Evolutionary conservation across 345 rosid species (phyloP), one percentile per base, ranked within the genome.

Genomic region (Trapa incisa): DNA sequence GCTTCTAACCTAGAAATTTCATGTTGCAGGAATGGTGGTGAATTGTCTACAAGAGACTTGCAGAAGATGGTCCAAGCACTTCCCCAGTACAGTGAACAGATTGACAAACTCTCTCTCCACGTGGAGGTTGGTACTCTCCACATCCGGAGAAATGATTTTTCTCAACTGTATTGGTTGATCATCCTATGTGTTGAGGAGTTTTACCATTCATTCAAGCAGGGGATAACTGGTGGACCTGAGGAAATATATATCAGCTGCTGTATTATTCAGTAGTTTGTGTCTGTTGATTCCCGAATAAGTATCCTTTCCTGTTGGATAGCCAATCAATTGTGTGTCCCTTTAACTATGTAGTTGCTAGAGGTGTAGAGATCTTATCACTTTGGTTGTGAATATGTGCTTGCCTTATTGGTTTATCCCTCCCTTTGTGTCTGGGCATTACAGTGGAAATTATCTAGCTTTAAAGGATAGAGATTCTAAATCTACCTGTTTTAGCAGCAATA

Each of bases 41-140:
- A 95, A 73, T 83, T 91, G 75, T 89, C 99, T 60, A 95, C 99
- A 37, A 76, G 89, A 78, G 99, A 95, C 68, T 80, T 95, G 79
- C 98, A 91, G 79, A 87, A 91, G 85, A 95, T 95, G 96, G 99
- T 95, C 83, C 99, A 95, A 81, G 92, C 98, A 16, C 83, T 95
- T 82, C 97, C 99, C 37, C 99, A 95, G 67, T 95, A 95, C 80
- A 95, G 94, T 80, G 98, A 95, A 69, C 98, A 95, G 78, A 95
- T 95, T 75, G 99, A 95, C 81, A 95, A 95, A 83, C 89, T 95
- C 66, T 95, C 99, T 69, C 96, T 95, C 68, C 99, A 95, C 75
- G 98, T 95, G 36, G 99, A 95, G 97, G 99, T 91, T 73, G 70
- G 80, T 79, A 74, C 72, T 64, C 37, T 68, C 16, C 43, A 9